Evolutionary conservation across 2,329 filamentous ascomycete species (phyloP).

Genomic region (Beauveria varroae): DNA sequence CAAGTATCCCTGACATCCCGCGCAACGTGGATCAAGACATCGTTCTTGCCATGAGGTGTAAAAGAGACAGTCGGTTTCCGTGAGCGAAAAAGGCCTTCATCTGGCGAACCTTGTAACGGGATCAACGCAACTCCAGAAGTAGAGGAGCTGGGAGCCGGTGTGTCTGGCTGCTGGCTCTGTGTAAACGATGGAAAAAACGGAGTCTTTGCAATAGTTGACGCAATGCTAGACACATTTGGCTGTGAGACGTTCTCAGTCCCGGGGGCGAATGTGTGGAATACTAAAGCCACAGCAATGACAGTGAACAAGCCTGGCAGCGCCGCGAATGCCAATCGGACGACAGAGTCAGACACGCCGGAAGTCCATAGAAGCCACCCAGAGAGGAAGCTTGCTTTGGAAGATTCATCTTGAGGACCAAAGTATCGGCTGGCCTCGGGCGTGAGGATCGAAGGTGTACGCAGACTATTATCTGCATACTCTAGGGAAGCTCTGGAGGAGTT

Average conservation of each 20-base stretch:
- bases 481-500: conserved; percentile 33
- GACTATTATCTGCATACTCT: conserved; percentile 41
- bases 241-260: neutral
- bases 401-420: neutral
- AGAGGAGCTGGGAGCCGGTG: conserved; percentile 7
- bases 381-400: neutral
- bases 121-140: conserved; percentile 22
- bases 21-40: conserved; percentile 48
- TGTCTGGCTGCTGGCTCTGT: neutral
- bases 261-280: neutral
- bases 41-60: conserved; percentile 32
- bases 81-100: conserved; percentile 28
- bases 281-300: neutral
- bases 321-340: neutral
- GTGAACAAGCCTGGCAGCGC: neutral
- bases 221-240: conserved; percentile 12
- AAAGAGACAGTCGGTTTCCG: conserved; percentile 26
- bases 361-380: neutral
- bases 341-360: neutral
- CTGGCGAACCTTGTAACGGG: conserved; percentile 22
- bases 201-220: conserved; percentile 9
- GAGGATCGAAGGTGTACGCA: conserved; percentile 35
- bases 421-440: conserved; percentile 26
- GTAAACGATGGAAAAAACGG: conserved; percentile 14
- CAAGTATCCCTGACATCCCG: conserved; percentile 42